Conservation (phyloP, 2,329 filamentous ascomycete genomes). For the Neobulgaria alba region DNA sequence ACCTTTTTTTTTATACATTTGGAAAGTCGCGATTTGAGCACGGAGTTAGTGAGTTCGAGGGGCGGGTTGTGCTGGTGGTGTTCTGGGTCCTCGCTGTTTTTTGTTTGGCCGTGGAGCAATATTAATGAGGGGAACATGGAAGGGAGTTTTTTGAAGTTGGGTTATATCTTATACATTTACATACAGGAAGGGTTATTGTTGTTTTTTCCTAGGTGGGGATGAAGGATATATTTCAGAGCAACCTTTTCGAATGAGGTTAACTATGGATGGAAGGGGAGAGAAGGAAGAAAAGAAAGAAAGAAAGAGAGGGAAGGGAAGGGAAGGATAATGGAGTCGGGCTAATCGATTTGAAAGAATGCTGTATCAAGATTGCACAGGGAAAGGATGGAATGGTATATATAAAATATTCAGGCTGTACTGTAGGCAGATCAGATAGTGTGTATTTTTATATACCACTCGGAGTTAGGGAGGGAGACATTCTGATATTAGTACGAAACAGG, state of each 20-base stretch:
- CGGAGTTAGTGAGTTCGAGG: slow-evolving; percentile 12
- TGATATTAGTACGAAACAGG: slow-evolving; percentile 2
- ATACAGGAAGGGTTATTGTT: slow-evolving; percentile 5
- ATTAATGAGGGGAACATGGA: no score
- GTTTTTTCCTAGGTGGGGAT: slow-evolving; percentile 19
- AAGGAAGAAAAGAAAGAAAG: no score
- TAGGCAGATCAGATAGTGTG: neutral
- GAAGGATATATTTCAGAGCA: slow-evolving; percentile 11
- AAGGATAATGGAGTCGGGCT: no score
- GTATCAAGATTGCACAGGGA: slow-evolving; percentile 4
- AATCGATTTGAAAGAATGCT: no score
- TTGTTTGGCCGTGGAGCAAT: no score
- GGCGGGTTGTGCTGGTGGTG: slow-evolving; percentile 8
- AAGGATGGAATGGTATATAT: slow-evolving; percentile 1
- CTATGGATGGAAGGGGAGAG: no score
- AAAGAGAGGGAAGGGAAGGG: neutral
- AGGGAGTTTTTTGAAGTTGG: no score
- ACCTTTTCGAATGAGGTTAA: no score
- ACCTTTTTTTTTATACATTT: slow-evolving; percentile 1
- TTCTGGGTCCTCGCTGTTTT: no score
- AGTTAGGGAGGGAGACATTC: neutral
- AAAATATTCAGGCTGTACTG: slow-evolving; percentile 11
- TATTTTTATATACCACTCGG: neutral
- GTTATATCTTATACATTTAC: no score
- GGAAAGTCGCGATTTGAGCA: slow-evolving; percentile 11